Conservation (phyloP, 805 yeast genomes). For the Starmerella gropengiesseri region DNA sequence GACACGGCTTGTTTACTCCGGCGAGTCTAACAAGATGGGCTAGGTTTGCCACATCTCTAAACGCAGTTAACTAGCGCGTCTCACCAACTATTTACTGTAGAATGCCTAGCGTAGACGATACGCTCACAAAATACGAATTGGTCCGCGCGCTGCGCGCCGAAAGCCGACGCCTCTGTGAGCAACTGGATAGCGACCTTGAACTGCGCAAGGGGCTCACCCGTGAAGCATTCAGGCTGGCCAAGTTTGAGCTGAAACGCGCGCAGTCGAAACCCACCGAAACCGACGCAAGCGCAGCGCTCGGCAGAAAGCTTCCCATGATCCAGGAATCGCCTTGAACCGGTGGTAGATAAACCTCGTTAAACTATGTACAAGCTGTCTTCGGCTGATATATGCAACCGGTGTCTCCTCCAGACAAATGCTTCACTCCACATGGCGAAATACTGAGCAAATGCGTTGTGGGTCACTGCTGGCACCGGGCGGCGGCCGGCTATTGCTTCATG, state of each 20-base stretch:
- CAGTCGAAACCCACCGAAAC: no score
- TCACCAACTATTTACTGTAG: no score
- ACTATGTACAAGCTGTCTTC: not conserved
- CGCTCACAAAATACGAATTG: constrained; percentile 6
- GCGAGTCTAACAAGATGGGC: no score
- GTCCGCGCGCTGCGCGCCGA: constrained; percentile 6
- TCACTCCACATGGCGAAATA: not conserved
- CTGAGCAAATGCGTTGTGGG: no score
- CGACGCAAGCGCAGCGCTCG: no score
- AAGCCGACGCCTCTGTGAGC: constrained; percentile 1
- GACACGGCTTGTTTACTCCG: no score
- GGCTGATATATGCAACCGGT: not conserved
- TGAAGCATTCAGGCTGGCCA: constrained; percentile 9
- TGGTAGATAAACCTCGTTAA: not conserved
- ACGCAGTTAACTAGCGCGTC: no score
- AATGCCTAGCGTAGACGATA: no score
- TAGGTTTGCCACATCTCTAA: no score
- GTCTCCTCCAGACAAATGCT: not conserved
- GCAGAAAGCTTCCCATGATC: no score
- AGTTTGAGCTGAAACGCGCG: constrained; percentile 1
- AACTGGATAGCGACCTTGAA: constrained; percentile 9
- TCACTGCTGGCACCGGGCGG: not conserved
- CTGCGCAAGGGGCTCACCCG: constrained; percentile 10
- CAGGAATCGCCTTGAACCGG: no score
- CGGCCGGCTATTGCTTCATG: not conserved